Evolutionary conservation across 495 filamentous ascomycete species (phyloP), one percentile per base, ranked within the genome.

Genomic region (Annulohypoxylon stygium): DNA sequence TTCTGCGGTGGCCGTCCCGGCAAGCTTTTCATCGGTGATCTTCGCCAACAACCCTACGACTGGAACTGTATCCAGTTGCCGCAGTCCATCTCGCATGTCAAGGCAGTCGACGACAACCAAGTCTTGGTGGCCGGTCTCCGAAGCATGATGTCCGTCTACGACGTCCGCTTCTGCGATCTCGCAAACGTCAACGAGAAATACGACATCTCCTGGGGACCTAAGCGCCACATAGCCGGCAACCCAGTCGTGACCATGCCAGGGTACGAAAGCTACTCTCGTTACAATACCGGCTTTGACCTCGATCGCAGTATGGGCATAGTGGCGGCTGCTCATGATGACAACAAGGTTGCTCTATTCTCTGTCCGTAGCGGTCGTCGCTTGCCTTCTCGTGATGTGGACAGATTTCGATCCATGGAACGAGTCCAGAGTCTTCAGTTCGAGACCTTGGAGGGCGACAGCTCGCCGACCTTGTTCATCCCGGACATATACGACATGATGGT

Each of bases 251-350:
- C 16, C 0, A 82, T 86, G 53, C 67, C 76, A 0, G 72, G 70
- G 2, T 85, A 83, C 69, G 65, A 65, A 48, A 85, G 84, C 74
- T 61, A 48, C 2, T 77, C 79, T 0, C 75, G 77, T 25, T 59
- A 81, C 12, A 45, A 78, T 7, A 78, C 79, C 18, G 84, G 84
- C 10, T 64, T 84, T 11, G 82, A 81, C 34, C 74, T 81, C 10
- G 71, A 79, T n/a, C 25, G 59, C 6, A 58, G 53, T 2, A 73
- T 78, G 12, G 83, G 81, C 10, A 8, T 82, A 10, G 80, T 82
- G 8, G 83, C 82, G 2, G 80, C 83, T 0, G 81, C 83, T 1
- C 82, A 86, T 36, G 81, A 82, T 57, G 80, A 82, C 41, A 78
- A 74, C 12, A 78, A 61, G 4, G 77, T 86, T 0, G 79, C 58